Conservation (phyloP, 2,329 filamentous ascomycete species). For the Aspergillus awamori region DNA sequence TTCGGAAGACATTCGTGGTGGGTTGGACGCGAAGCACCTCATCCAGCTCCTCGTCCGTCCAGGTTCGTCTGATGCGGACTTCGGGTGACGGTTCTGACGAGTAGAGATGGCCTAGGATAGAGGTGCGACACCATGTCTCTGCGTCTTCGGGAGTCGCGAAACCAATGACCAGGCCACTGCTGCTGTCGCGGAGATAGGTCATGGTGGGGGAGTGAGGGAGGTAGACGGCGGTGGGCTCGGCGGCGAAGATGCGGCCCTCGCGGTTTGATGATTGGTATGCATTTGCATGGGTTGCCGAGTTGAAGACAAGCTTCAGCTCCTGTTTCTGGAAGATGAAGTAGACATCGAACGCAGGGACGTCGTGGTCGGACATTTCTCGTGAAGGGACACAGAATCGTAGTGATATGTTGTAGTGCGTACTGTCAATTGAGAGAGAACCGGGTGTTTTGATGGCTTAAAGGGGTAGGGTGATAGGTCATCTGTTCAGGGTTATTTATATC, state of each 20-base stretch:
- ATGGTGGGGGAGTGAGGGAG: not conserved
- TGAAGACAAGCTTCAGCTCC: slow-evolving; percentile 13
- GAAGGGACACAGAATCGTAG: not conserved
- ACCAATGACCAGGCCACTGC: not conserved
- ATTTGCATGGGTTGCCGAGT: not conserved
- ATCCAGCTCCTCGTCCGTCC: slow-evolving; percentile 1
- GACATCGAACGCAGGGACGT: not conserved
- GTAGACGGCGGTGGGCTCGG: not conserved
- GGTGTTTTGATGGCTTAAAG: not conserved
- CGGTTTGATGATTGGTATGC: slow-evolving; percentile 8
- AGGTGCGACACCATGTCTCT: not conserved
- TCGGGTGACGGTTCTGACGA: not conserved
- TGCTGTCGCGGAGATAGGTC: slow-evolving; percentile 8
- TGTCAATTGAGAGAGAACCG: not conserved
- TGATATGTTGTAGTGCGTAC: not conserved
- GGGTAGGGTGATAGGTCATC: not conserved
- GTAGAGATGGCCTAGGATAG: not conserved
- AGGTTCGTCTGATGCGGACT: not conserved
- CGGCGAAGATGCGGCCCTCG: slow-evolving; percentile 11
- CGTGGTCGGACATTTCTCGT: slow-evolving; percentile 2
- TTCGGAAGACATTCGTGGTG: not conserved
- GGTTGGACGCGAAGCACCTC: not conserved
- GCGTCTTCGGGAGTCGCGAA: not conserved
- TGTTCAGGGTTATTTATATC: too few species aligned
- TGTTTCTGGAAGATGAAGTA: slow-evolving; percentile 10